Evolutionary conservation across 768 basidiomycete species (phyloP).

Genomic region (Rhodocollybia butyracea): DNA sequence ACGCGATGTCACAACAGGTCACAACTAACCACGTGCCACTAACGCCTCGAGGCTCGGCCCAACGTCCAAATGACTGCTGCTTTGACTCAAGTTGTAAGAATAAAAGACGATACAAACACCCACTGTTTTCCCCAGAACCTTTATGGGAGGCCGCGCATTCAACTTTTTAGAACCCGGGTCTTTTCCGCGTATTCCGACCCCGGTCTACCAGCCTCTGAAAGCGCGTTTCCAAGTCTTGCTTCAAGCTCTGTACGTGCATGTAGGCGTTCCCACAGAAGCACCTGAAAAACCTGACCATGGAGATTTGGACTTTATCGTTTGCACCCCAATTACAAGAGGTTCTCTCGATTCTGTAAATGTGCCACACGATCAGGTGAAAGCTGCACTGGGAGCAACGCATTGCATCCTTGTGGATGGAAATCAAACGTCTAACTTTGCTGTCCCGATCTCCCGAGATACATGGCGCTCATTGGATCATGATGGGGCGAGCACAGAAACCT

Average conservation of each 20-base stretch:
- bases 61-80: too few relatives aligned
- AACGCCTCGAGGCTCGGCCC: too few relatives aligned
- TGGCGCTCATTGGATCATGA: conserved; percentile 29
- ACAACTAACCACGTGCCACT: too few relatives aligned
- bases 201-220: conserved; percentile 52
- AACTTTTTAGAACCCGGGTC: conserved; percentile 35
- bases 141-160: conserved; percentile 76
- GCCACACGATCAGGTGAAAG: conserved; percentile 33
- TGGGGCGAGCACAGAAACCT: conserved; percentile 29
- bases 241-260: conserved; percentile 42
- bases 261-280: conserved; percentile 56
- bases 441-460: conserved; percentile 39
- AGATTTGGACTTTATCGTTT: conserved; percentile 67
- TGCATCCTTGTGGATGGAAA: conserved; percentile 47
- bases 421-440: conserved; percentile 62
- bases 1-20: too few relatives aligned
- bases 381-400: conserved; percentile 44
- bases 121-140: too few relatives aligned
- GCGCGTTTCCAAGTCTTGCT: conserved; percentile 38
- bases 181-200: conserved; percentile 62
- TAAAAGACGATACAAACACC: too few relatives aligned
- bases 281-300: conserved; percentile 66
- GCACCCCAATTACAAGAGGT: conserved; percentile 8
- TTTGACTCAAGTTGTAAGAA: too few relatives aligned
- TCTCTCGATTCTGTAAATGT: conserved; percentile 20